phyloP scores from a whole-genome alignment of 192 early-diverging fungal genomes.

The Funneliformis geosporum region DNA sequence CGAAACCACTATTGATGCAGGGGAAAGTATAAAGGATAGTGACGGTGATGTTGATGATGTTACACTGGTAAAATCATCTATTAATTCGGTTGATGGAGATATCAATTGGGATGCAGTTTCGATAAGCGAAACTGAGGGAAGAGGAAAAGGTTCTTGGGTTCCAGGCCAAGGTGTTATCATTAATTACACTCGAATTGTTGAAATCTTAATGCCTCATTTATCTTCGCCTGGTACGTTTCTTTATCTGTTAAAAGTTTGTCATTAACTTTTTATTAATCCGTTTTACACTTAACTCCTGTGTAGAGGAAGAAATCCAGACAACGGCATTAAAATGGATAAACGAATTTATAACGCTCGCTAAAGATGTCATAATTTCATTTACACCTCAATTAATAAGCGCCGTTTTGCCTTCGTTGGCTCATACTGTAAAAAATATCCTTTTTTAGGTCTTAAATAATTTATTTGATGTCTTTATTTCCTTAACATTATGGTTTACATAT shows the following conservation, averaged over 20 bases:
- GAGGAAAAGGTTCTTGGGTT: constrained; percentile 63
- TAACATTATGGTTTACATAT: constrained; percentile 19
- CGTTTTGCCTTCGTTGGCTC: constrained; percentile 84
- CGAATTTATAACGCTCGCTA: constrained; percentile 82
- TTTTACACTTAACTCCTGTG: constrained; percentile 24
- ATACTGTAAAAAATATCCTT: constrained; percentile 53
- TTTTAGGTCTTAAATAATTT: background rate
- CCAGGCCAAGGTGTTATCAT: constrained; percentile 78
- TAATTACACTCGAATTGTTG: constrained; percentile 81
- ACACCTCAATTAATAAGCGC: constrained; percentile 80
- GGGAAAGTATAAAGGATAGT: constrained; percentile 14
- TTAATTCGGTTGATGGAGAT: constrained; percentile 4
- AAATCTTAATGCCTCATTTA: constrained; percentile 84
- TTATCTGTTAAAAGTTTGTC: background rate
- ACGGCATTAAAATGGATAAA: constrained; percentile 91
- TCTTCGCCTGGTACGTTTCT: constrained; percentile 50
- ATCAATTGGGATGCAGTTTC: constrained; percentile 28
- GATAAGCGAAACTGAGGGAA: constrained; percentile 42
- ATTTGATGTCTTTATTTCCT: constrained; percentile 1
- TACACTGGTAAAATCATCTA: constrained; percentile 25
- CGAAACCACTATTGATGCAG: constrained; percentile 18
- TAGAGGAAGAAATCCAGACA: constrained; percentile 88
- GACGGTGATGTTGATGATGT: constrained; percentile 28
- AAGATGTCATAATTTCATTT: constrained; percentile 80
- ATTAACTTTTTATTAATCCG: background rate